These are phyloP conservation scores for Lachnellula suecica DNA, from an alignment of 2,329 filamentous ascomycete species.

Conservation along the genomic window DNA sequence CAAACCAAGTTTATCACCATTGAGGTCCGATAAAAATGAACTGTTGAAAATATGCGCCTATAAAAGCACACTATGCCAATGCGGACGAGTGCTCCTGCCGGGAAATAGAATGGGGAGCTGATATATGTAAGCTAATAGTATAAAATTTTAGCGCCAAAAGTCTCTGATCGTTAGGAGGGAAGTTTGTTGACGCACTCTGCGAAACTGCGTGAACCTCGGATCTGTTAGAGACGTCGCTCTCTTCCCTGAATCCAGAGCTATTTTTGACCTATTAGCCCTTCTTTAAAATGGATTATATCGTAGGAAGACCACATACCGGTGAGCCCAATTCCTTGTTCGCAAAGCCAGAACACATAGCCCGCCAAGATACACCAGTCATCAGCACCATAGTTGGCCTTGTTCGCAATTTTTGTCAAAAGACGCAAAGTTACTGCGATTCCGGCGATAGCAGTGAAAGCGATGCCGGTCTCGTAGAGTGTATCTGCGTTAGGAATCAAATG, in stretches of 20 bases:
- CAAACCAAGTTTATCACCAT: background rate
- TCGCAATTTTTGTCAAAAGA: background rate
- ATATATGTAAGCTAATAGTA: background rate
- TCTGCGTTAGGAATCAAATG: too few relatives aligned
- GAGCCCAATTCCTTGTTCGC: background rate
- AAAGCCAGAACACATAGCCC: background rate
- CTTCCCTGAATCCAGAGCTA: background rate
- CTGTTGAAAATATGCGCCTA: background rate
- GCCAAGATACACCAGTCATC: background rate
- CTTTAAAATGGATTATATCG: background rate
- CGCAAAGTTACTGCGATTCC: background rate
- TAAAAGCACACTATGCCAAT: background rate
- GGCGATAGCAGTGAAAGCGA: background rate
- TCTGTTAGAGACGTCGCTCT: background rate
- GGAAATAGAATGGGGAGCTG: background rate
- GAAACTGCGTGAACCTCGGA: background rate
- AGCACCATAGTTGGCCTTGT: background rate
- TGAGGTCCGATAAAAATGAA: background rate
- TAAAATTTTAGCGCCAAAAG: too few relatives aligned
- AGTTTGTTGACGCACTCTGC: too few relatives aligned
- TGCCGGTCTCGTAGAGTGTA: too few relatives aligned
- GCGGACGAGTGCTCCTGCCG: background rate
- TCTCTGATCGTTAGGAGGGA: too few relatives aligned
- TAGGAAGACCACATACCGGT: too few relatives aligned
- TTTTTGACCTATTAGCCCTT: background rate